Evolutionary conservation across 2,329 filamentous ascomycete species (phyloP), one percentile per base, ranked within the genome.

Genomic region (Fusarium stilboides): DNA sequence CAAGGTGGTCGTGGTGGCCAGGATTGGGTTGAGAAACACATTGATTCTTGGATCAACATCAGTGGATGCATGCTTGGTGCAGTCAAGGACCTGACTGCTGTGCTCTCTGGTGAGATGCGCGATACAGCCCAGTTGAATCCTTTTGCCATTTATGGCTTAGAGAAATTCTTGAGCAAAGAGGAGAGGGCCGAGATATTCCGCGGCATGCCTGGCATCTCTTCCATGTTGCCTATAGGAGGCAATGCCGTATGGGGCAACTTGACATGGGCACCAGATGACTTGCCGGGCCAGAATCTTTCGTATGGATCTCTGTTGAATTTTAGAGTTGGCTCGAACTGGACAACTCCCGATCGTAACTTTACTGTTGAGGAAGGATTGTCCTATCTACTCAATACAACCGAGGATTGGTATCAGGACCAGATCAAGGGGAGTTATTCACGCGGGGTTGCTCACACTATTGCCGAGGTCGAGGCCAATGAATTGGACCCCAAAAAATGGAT

Each of bases 21-120:
- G 37, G 87, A 89, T 54, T 99, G 96, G 96, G 95, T 99, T 1
- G 94, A 99, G 62, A 87, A 87, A 19, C 88, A 98, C 76, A 85
- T 99, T 52, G 96, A 97, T 70, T 92, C 93, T 4, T 99, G 97
- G 94, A 97, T 99, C 83, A 99, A 99, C 78, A 94, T 99, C 74
- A 96, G 92, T 71, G 96, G 96, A 8, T 99, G 95, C 80, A 98
- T 99, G 95, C 89, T 99, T 8, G 96, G 96, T 15, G 94, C 96
- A 3, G 85, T 94, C 60, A 99, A 99, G 81, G 95, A 92, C 61
- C 82, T 98, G 36, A 93, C 96, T 1, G 95, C 96, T 1, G 88
- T 98, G 0, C 84, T 99, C 2, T 98, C 94, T 0, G 96, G 96
- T 31, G 96, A 99, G 80, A 99, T 99, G 96, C 94, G 95, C 71